Evolutionary conservation across 805 yeast genomes (phyloP), one percentile per base, ranked within the genome.

Genomic region (Saccharomycopsis microspora): DNA sequence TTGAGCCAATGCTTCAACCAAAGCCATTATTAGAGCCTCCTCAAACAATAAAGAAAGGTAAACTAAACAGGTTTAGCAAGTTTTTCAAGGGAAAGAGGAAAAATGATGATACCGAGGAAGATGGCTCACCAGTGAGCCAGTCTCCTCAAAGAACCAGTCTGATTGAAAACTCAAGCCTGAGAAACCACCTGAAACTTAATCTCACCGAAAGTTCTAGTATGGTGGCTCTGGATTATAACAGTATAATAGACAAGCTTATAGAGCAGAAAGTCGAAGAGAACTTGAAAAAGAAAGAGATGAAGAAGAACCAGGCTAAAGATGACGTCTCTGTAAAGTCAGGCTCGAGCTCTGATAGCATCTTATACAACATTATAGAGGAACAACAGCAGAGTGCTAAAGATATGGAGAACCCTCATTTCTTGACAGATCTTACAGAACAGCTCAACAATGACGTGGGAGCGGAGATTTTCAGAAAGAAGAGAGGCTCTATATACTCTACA

Each of bases 391-490:
- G 11, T 10, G 6, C 28, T 19, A 5, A 27, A 9, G 45, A 28
- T 5, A 46, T 34, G 8, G 33, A 41, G 1, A 41, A 46, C 27
- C 53, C 53, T 1, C 33, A 9, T 4, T 38, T 40, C 4, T 31
- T 46, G 31, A 43, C 31, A 10, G 38, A 44, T 39, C 37, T 50
- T 10, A 44, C 53, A 3, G 48, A 43, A 33, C 37, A 47, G 32
- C 39, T 50, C 27, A 50, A 50, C 36, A 47, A 50, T 29, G 53
- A 50, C 27, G 53, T 50, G 9, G 47, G 44, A 32, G 45, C 36
- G 6, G 53, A 50, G 27, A 50, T 50, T 11, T 45, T 50, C 19
- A 7, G 38, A 9, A 7, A 44, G n/a, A 36, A 38, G 19, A 37
- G 36, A 44, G 7, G 27, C 9, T 36, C 46, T 6, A 6, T 31